Evolutionary conservation across 2,329 filamentous ascomycete species (phyloP), one percentile per base, ranked within the genome.

Genomic region (Paecilomyces variotii): DNA sequence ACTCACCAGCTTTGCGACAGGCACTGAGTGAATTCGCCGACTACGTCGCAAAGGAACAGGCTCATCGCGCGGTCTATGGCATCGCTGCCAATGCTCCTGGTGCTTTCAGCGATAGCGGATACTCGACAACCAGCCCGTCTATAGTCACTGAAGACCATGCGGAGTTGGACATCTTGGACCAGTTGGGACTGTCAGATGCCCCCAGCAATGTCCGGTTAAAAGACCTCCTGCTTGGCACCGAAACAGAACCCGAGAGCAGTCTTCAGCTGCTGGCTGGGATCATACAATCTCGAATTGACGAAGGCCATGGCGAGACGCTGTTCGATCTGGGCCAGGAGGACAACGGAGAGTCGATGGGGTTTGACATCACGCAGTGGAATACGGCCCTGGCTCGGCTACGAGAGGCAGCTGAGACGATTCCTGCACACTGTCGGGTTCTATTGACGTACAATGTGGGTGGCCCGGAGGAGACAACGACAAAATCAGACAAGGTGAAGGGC

Each of bases 1-100:
- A 12, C 53, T 52, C 51, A 59, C 57, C 59, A 9, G 54, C 45
- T 14, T 26, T 54, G 26, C 34, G 30, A 34, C 58, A 87, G 84
- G 92, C 93, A 11, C 82, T 99, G 58, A 94, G 89, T 78, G 94
- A 97, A 68, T 99, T 99, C 72, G 91, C 92, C 74, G 94, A 99
- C 69, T 97, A 97, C 69, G 94, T 97, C 64, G 91, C 97, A 74
- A 89, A 91, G 72, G 92, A 97, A 73, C 94, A 97, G 74, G 86
- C 87, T 26, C 72, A 69, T 27, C 74, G 75, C 50, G 68, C 71
- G 12, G 65, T 63, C 53, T 76, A 75, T 50, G 72, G 74, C 49
- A 71, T 73, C 49, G 68, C 72, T 57, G 64, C 72, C 30, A 62
- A 57, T 35, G 63, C 64, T 14, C 68, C 71, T 11, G 63, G 71